A percentile compares a stretch with the other conserved stretches of the same genome.
These are phyloP conservation scores for Paramarasmius palmivorus DNA, from an alignment of 1,284 basidiomycete genomes.

Conservation along the genomic window DNA sequence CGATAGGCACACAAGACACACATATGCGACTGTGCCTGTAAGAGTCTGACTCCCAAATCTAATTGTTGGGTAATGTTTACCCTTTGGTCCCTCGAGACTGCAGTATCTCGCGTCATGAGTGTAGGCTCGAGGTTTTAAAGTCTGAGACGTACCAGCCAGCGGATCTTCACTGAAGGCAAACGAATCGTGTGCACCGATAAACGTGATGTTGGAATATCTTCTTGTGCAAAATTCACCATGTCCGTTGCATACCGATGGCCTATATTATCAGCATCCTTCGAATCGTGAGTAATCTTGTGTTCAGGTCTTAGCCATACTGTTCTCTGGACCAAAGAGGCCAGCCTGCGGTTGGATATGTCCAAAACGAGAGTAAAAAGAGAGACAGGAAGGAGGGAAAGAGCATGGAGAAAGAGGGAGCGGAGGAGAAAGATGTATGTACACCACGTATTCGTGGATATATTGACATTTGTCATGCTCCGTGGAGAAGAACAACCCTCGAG, in stretches of 20 bases:
- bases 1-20: background rate
- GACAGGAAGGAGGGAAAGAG: no score
- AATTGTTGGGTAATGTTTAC: slow-evolving; percentile 46
- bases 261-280: background rate
- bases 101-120: background rate
- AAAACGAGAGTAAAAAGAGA: no score
- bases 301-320: no score
- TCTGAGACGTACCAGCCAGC: slow-evolving; percentile 32
- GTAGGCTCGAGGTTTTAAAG: no score
- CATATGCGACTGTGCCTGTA: slow-evolving; percentile 59
- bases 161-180: slow-evolving; percentile 45
- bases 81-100: slow-evolving; percentile 44
- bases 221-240: slow-evolving; percentile 44
- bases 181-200: slow-evolving; percentile 60
- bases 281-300: no score
- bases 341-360: no score
- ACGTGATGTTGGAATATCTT: slow-evolving; percentile 48
- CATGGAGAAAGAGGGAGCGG: no score
- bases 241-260: slow-evolving; percentile 32
- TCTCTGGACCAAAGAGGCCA: no score
- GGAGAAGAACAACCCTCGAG: no score
- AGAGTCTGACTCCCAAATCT: slow-evolving; percentile 55
- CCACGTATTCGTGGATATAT: no score
- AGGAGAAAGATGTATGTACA: no score
- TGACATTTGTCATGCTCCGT: no score